Percentiles rank a stretch among this genome's conserved stretches.
phyloP scores from a whole-genome alignment of 352 stramenopile genomes.

The Phytopythium boreale region DNA sequence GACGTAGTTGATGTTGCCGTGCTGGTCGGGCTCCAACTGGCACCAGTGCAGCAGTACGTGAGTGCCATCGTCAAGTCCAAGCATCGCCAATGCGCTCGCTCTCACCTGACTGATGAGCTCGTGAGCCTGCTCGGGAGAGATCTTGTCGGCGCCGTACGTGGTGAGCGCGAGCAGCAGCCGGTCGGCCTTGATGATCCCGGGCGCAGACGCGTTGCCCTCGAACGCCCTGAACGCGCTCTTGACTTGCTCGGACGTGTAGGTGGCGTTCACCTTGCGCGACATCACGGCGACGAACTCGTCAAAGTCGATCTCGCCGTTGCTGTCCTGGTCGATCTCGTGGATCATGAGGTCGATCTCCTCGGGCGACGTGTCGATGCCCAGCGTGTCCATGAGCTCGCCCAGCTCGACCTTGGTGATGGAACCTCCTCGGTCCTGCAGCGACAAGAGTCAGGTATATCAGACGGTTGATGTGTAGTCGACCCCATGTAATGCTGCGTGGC shows the following conservation, averaged over 20 bases:
- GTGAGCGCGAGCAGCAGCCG: constrained; percentile 83
- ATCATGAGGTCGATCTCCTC: constrained; percentile 96
- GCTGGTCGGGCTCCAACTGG: constrained; percentile 89
- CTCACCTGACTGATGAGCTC: constrained; percentile 88
- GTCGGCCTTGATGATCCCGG: constrained; percentile 83
- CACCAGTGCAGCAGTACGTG: constrained; percentile 6
- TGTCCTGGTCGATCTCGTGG: constrained; percentile 94
- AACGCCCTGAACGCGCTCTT: constrained; percentile 88
- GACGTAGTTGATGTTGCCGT: constrained; percentile 92
- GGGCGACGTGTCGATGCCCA: constrained; percentile 91
- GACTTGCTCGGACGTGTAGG: constrained; percentile 92
- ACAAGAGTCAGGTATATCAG: neutral
- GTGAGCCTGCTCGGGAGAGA: constrained; percentile 88
- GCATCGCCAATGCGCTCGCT: neutral
- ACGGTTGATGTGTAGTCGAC: neutral
- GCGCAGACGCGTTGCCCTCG: constrained; percentile 55
- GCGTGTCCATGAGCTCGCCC: constrained; percentile 91
- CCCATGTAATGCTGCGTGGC: neutral
- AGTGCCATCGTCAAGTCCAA: neutral
- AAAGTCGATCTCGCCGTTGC: constrained; percentile 94
- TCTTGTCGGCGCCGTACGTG: constrained; percentile 88
- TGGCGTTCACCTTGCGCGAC: constrained; percentile 93
- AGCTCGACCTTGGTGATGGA: constrained; percentile 94
- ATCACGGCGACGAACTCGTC: constrained; percentile 95
- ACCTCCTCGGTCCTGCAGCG: constrained; percentile 81